Base-by-base conservation (phyloP, 805 yeast genomes). In the Teunomyces tritomae region DNA sequence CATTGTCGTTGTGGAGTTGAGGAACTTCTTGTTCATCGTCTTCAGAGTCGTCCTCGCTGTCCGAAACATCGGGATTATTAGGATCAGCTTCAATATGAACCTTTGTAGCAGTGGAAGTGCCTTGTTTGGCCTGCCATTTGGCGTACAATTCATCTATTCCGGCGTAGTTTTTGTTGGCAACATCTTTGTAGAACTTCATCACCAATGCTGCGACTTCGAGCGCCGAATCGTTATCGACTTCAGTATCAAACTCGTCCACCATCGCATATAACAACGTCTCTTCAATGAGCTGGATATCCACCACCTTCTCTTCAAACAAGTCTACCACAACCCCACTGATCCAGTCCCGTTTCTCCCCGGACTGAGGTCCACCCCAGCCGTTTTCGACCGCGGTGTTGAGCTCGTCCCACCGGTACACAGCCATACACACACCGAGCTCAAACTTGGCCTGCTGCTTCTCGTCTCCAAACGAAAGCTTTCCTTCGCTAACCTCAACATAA, bases 291-390 rank as follows among this genome's bases (percentile, higher is more conserved):
- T 81, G 83, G 3, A 87, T 73, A 57, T 90, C 98, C 4, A 92
- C 87, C 4, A 79, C 76, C 44, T 73, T 78, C 41, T 78, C 83
- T 6, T 73, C 71, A 61, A 92, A 94, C 45, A 90, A 73, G 30
- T 89, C 97, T 27, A 90, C 79, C 2, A 92, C 80, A 10, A 88
- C 71, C 4, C 89, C 95, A 4, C 88, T 81, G 53, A 92, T 78
- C 99, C 99, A 94, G 64, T 94, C 99, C 61, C 99, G 78, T 65
- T 94, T 94, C 33, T 88, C 97, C 0, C 78, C 81, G 10, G 96
- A 85, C 30, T 88, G 87, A 10, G 96, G 83, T 1, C 99, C 99
- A 50, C 99, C 99, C 98, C 99, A 94, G 28, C 77, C 73, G 63
- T 88, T 89, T 5, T 82, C 95, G 8, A 94, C 98, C 0, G 99